These are phyloP conservation scores for Nadsonia fulvescens DNA, from an alignment of 805 yeast species.

Conservation along the genomic window DNA sequence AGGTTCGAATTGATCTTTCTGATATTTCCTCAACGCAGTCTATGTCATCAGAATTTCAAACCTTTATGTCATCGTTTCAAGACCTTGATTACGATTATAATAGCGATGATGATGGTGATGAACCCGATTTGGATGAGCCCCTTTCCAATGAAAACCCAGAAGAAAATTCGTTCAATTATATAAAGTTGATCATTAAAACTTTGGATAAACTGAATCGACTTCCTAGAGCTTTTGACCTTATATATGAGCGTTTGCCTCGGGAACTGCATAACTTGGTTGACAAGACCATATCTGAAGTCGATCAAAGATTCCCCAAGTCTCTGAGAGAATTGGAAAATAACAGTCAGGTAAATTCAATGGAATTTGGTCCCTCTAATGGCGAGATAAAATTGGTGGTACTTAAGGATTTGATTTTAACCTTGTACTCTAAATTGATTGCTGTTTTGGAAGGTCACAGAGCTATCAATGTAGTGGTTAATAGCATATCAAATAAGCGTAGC, in stretches of 20 bases:
- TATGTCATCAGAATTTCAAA: constrained; percentile 12
- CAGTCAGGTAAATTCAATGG: constrained; percentile 1
- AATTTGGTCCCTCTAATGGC: constrained; percentile 9
- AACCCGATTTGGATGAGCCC: constrained; percentile 3
- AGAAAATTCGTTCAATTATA: constrained; percentile 34
- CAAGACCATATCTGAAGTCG: constrained; percentile 46
- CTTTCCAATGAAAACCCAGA: constrained; percentile 18
- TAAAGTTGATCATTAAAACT: constrained; percentile 34
- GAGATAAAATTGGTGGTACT: constrained; percentile 38
- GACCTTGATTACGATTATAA: too few species aligned
- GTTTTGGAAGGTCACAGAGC: constrained; percentile 57
- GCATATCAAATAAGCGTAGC: constrained; percentile 7
- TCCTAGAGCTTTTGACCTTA: constrained; percentile 34
- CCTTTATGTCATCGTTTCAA: constrained; percentile 9
- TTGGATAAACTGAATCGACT: constrained; percentile 44
- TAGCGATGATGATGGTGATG: not conserved
- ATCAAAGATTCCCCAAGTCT: constrained; percentile 32
- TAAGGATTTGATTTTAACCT: constrained; percentile 50
- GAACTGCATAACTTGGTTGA: constrained; percentile 50
- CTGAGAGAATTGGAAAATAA: constrained; percentile 13
- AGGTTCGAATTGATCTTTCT: constrained; percentile 11
- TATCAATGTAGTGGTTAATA: constrained; percentile 32
- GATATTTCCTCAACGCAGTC: constrained; percentile 10
- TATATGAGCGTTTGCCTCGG: constrained; percentile 34
- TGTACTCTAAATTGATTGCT: constrained; percentile 45